A percentile compares a stretch with the other conserved stretches of the same genome.
Evolutionary conservation across 768 basidiomycete species (phyloP).

Genomic region (Sarcodon sp.): DNA sequence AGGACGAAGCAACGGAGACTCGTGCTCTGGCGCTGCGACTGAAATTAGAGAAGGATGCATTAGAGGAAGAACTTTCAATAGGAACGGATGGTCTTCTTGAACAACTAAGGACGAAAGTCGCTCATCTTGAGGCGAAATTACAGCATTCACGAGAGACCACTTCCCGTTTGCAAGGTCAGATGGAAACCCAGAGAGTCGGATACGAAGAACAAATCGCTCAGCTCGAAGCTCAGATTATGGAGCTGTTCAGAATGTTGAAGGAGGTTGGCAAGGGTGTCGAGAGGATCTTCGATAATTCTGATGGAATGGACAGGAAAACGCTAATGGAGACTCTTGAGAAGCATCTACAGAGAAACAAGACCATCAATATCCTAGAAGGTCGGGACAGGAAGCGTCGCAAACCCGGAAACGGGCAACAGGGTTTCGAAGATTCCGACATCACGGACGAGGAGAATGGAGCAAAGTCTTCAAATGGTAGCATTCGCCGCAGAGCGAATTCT

Average conservation of each 20-base stretch:
- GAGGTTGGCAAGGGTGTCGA: constrained; percentile 72
- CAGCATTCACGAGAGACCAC: constrained; percentile 69
- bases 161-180: constrained; percentile 59
- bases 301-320: constrained; percentile 64
- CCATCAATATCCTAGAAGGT: constrained; percentile 80
- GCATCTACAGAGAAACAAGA: constrained; percentile 73
- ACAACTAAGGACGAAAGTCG: constrained; percentile 58
- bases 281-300: constrained; percentile 45
- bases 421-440: constrained; percentile 20
- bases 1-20: constrained; percentile 63
- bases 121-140: constrained; percentile 66
- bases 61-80: constrained; percentile 73
- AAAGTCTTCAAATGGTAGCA: constrained; percentile 43
- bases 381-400: constrained; percentile 21
- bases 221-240: constrained; percentile 86
- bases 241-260: constrained; percentile 87
- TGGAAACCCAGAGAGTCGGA: constrained; percentile 61
- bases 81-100: constrained; percentile 81
- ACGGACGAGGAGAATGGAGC: constrained; percentile 39
- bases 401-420: constrained; percentile 14
- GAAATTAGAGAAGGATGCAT: constrained; percentile 68
- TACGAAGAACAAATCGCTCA: constrained; percentile 84
- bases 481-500: constrained; percentile 23
- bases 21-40: constrained; percentile 50
- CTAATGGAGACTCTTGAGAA: constrained; percentile 73